A percentile compares a stretch with the other conserved stretches of the same genome.
phyloP scores from a whole-genome alignment of 2,329 filamentous ascomycete genomes.

The Colletotrichum chrysophilum region DNA sequence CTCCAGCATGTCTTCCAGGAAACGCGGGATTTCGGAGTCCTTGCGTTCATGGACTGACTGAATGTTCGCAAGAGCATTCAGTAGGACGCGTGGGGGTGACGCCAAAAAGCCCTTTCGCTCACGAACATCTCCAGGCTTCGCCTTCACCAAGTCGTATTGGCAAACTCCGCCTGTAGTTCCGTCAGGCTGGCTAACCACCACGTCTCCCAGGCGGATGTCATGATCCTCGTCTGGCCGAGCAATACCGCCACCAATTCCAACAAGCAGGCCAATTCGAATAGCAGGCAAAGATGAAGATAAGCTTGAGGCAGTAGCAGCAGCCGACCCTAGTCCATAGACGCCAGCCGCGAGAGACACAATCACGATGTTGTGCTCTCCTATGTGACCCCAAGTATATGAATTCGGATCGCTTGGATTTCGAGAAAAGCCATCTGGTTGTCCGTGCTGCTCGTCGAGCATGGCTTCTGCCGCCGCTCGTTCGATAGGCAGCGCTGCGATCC shows the following conservation, averaged over 20 bases:
- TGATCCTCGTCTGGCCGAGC: background rate
- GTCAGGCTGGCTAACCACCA: constrained; percentile 17
- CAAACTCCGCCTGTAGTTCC: background rate
- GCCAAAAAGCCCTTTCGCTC: too few relatives aligned
- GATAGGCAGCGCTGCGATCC: constrained; percentile 10
- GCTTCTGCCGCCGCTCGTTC: constrained; percentile 29
- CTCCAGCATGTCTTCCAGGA: too few relatives aligned
- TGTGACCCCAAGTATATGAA: constrained; percentile 28
- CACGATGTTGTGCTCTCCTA: constrained; percentile 30
- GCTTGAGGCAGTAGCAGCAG: constrained; percentile 12
- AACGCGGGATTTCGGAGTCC: too few relatives aligned
- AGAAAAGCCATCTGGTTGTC: constrained; percentile 8
- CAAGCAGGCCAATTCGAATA: constrained; percentile 16
- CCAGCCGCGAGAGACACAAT: constrained; percentile 28
- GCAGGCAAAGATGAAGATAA: constrained; percentile 21
- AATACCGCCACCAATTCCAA: constrained; percentile 29
- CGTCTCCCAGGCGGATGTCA: constrained; percentile 24
- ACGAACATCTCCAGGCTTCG: too few relatives aligned
- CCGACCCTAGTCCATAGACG: constrained; percentile 20
- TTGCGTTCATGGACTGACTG: too few relatives aligned
- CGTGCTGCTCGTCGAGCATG: constrained; percentile 29
- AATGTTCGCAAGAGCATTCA: too few relatives aligned
- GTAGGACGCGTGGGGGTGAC: too few relatives aligned
- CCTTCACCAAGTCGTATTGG: constrained; percentile 4
- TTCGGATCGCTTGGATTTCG: constrained; percentile 28